Base-by-base conservation (phyloP, 768 basidiomycete species). In the Clitopilus passeckerianus region DNA sequence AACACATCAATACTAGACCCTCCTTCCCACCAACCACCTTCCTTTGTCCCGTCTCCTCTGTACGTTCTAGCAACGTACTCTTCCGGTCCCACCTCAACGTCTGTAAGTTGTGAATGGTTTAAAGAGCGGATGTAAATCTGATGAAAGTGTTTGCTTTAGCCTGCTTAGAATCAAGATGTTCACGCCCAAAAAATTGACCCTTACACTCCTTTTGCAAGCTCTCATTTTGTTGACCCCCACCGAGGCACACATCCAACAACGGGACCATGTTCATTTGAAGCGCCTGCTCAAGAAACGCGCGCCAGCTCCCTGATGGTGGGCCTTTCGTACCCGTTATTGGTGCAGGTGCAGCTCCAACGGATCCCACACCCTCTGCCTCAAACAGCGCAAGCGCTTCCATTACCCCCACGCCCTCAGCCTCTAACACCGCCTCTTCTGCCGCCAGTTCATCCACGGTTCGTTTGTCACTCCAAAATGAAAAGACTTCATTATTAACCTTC, bases 251-350 rank as follows among this genome's bases (percentile, higher is more conserved):
- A 64, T 69, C 61, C 72, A 72, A 34, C 85, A 77, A 55, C 83
- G 83, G 64, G 81, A 81, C 71, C 86, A 89, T 72, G 76, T 65
- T 55, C 75, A 75, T 66, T 72, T 85, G 66, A 83, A 84, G 66
- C 87, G 90, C 66, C 72, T 92, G 70, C 69, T 91, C 64, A 89
- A 79, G 75, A 90, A 88, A 69, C 87, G 90, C 35, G 68, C 75
- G 4, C 76, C 80, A 1, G 60, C 66, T 44, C 60, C 69, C 57
- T 67, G 68, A 58, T 61, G 61, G 30, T 59, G 58, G 44, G 41
- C 34, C 59, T 57, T 24, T 59, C 60, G 62, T 20, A 18, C 59
- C 70, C 54, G 68, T 75, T 60, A 71, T 70, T 60, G 77, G 74
- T 61, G 76, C 73, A 43, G 65, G 69, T 35, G 65, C 68, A 20